Conservation (phyloP, 2,329 filamentous ascomycete species). For the Fusarium nurragi region DNA sequence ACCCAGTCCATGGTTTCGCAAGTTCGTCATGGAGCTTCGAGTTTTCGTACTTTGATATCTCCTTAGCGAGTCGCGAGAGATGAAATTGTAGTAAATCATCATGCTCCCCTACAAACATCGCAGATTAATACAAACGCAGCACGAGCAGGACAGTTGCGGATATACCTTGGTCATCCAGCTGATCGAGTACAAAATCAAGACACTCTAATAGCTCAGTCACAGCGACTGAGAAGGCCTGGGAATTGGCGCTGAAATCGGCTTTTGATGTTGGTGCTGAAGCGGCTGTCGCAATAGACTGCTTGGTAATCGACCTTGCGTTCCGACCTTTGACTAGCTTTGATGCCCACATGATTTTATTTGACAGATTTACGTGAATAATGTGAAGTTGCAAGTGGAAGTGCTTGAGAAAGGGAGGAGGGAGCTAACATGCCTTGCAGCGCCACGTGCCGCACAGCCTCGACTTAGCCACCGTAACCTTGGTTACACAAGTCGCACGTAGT, state of each 20-base stretch:
- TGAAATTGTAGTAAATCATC: conserved; percentile 37
- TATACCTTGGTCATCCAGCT: conserved; percentile 33
- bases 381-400: neutral
- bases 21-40: conserved; percentile 7
- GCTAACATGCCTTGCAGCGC: neutral
- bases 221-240: conserved; percentile 33
- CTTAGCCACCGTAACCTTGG: neutral
- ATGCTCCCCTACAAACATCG: conserved; percentile 17
- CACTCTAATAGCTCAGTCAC: conserved; percentile 33
- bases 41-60: conserved; percentile 37
- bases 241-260: conserved; percentile 33
- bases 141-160: neutral
- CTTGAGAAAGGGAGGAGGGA: too few relatives aligned
- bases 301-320: neutral
- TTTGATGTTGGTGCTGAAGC: conserved; percentile 6
- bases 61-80: conserved; percentile 30
- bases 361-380: neutral
- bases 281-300: neutral
- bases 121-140: neutral
- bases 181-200: conserved; percentile 39
- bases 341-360: neutral
- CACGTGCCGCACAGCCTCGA: conserved; percentile 5
- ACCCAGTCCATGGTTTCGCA: conserved; percentile 25
- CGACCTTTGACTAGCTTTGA: neutral
- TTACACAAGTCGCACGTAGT: too few relatives aligned